phyloP scores from a whole-genome alignment of 1,284 basidiomycete genomes.

The Ustilago sp. region DNA sequence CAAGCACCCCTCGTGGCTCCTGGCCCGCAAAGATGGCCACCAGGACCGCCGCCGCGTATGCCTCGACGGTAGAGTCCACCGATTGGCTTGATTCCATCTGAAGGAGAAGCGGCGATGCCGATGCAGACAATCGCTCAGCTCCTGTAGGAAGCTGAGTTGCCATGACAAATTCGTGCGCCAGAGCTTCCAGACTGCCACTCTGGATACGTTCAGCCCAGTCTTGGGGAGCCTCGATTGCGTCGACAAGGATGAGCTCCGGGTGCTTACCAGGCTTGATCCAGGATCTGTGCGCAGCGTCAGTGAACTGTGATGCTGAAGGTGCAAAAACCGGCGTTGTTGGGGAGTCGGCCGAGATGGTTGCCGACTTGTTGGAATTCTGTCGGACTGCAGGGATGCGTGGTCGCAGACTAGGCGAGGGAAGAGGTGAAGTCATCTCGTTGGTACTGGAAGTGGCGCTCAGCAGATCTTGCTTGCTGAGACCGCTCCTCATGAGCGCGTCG shows the following conservation, averaged over 20 bases:
- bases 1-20: background rate
- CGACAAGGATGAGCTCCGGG: constrained; percentile 52
- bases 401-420: constrained; percentile 27
- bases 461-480: constrained; percentile 59
- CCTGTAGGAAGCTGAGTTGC: constrained; percentile 52
- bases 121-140: background rate
- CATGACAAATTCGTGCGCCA: constrained; percentile 66
- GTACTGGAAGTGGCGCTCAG: constrained; percentile 55
- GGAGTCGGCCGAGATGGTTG: background rate
- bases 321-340: constrained; percentile 13
- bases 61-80: constrained; percentile 12
- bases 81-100: background rate
- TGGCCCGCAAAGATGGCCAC: constrained; percentile 7
- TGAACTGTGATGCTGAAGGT: background rate
- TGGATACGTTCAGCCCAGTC: constrained; percentile 59
- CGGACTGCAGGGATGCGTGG: constrained; percentile 28
- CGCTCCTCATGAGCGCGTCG: constrained; percentile 46
- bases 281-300: constrained; percentile 13
- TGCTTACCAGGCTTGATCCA: constrained; percentile 57
- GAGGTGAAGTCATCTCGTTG: constrained; percentile 35
- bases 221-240: constrained; percentile 33
- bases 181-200: constrained; percentile 50
- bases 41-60: constrained; percentile 23
- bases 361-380: constrained; percentile 23
- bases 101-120: constrained; percentile 12